Conservation (phyloP, 75 land plant species). For the Sequoiadendron giganteum region DNA sequence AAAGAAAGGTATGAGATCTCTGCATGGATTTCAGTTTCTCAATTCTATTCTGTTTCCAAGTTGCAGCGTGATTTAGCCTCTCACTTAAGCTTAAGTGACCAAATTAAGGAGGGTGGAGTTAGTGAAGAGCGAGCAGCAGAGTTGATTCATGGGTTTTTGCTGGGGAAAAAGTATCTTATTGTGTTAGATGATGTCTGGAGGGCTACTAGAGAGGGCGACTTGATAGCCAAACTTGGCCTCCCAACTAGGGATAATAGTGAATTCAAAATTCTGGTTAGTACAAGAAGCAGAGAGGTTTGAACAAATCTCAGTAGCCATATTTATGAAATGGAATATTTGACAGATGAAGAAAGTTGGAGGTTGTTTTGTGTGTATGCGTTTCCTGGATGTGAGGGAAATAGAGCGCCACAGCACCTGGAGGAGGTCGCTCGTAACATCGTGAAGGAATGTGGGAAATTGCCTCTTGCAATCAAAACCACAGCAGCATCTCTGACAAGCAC, state of each 20-base stretch:
- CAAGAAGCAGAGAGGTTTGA: background rate
- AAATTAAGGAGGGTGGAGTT: background rate
- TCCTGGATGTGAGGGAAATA: background rate
- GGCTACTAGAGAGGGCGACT: background rate
- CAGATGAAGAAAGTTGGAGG: slow-evolving; percentile 13
- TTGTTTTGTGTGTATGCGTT: slow-evolving; percentile 6
- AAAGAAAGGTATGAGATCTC: background rate
- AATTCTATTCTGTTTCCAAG: background rate
- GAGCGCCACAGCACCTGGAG: background rate
- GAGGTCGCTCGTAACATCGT: slow-evolving; percentile 11
- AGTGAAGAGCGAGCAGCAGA: background rate
- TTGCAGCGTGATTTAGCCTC: background rate
- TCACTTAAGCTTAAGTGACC: background rate
- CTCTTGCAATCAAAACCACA: background rate
- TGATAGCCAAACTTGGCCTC: background rate
- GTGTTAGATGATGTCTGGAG: background rate
- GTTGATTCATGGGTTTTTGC: background rate
- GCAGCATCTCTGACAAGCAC: background rate
- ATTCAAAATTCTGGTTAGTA: slow-evolving; percentile 17
- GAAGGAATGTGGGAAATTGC: slow-evolving; percentile 11
- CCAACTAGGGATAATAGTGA: background rate
- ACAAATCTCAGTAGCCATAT: background rate
- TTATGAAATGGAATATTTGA: background rate
- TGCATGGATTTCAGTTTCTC: slow-evolving; percentile 14
- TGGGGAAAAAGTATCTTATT: background rate